Evolutionary conservation across 257 asterid species (phyloP).

Genomic region (Fraxinus excelsior): DNA sequence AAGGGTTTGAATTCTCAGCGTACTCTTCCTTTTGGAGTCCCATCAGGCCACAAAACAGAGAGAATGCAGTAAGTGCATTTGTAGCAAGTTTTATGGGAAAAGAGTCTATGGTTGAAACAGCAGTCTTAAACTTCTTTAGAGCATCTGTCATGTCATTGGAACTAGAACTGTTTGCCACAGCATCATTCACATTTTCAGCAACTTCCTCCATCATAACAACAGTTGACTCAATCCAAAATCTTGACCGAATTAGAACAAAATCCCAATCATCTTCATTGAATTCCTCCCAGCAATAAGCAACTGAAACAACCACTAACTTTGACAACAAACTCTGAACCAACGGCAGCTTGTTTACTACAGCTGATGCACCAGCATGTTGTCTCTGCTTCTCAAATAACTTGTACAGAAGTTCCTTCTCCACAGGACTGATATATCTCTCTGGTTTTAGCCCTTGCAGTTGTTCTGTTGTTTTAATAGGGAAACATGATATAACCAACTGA

Average conservation of each 20-base stretch:
- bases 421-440: conserved; percentile 55
- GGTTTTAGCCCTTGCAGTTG: conserved; percentile 52
- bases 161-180: conserved; percentile 39
- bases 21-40: conserved; percentile 45
- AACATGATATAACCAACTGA: conserved; percentile 77
- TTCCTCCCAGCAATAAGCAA: conserved; percentile 91
- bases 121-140: conserved; percentile 46
- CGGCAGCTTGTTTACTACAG: conserved; percentile 74
- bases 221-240: conserved; percentile 88
- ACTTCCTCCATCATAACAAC: conserved; percentile 84
- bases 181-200: conserved; percentile 68
- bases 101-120: conserved; percentile 48
- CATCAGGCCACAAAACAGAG: conserved; percentile 48
- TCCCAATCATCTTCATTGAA: conserved; percentile 94
- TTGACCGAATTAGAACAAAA: conserved; percentile 67
- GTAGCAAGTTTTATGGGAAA: conserved; percentile 64
- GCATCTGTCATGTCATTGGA: conserved; percentile 39
- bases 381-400: conserved; percentile 86
- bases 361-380: conserved; percentile 49
- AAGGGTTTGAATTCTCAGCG: conserved; percentile 40
- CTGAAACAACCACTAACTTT: conserved; percentile 64
- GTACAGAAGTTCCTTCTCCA: conserved; percentile 62
- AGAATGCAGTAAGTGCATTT: conserved; percentile 82
- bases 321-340: conserved; percentile 72
- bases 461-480: conserved; percentile 59